These are phyloP conservation scores for Candida labiduridarum DNA, from an alignment of 1,139 yeast genomes.

Conservation along the genomic window DNA sequence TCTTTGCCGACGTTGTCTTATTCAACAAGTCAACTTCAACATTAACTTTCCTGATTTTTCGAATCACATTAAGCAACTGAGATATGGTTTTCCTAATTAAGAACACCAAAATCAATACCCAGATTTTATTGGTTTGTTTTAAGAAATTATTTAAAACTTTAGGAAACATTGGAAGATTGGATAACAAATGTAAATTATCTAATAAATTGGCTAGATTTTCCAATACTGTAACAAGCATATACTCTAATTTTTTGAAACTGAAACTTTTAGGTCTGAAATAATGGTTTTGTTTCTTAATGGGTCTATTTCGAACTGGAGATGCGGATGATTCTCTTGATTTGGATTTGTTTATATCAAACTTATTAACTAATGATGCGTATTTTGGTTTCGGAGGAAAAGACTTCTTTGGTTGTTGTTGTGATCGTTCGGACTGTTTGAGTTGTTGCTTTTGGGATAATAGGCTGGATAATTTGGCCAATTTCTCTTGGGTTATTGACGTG, in stretches of 20 bases:
- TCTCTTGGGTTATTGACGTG: constrained; percentile 34
- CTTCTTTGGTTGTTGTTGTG: constrained; percentile 15
- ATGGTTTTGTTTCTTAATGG: constrained; percentile 8
- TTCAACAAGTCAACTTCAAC: constrained; percentile 39
- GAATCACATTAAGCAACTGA: constrained; percentile 43
- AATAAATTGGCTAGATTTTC: constrained; percentile 44
- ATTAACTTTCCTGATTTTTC: constrained; percentile 42
- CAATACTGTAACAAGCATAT: constrained; percentile 30
- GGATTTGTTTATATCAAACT: constrained; percentile 20
- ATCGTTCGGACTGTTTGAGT: not conserved
- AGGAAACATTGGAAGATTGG: constrained; percentile 49
- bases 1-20: constrained; percentile 22
- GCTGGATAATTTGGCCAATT: constrained; percentile 29
- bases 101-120: constrained; percentile 47
- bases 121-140: constrained; percentile 48
- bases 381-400: constrained; percentile 23
- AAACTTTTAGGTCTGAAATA: constrained; percentile 18
- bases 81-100: constrained; percentile 47
- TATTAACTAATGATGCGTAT: constrained; percentile 30
- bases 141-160: constrained; percentile 30
- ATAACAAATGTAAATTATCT: constrained; percentile 48
- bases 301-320: constrained; percentile 3
- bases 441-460: constrained; percentile 20
- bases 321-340: constrained; percentile 1
- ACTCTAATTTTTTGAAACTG: constrained; percentile 34